Percentiles rank a stretch among this genome's conserved stretches.
phyloP scores from a whole-genome alignment of 495 filamentous ascomycete species.

The Tuber indicum region DNA sequence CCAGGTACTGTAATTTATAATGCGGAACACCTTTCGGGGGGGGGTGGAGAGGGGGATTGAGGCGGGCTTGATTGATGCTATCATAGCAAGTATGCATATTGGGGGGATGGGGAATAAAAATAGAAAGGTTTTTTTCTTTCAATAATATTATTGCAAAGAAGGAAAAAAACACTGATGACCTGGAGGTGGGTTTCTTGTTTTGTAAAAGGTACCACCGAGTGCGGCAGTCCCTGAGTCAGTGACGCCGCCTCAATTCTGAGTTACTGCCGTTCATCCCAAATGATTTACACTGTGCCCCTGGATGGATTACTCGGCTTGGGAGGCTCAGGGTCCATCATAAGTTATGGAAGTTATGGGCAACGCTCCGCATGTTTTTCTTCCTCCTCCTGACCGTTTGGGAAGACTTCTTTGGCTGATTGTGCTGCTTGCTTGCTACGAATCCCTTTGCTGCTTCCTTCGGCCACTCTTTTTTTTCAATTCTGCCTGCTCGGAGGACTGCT shows the following conservation, averaged over 20 bases:
- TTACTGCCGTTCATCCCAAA: background rate
- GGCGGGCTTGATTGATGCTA: background rate
- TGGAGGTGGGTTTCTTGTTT: background rate
- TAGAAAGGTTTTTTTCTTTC: background rate
- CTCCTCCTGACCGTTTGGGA: constrained; percentile 3
- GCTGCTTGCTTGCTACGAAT: background rate
- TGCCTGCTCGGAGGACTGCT: background rate
- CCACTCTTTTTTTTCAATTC: background rate
- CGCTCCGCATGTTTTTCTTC: background rate
- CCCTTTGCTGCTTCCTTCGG: background rate
- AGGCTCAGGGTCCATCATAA: background rate
- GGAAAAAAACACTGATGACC: background rate
- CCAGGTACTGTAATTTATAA: background rate
- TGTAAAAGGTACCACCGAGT: background rate
- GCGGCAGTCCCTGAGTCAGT: constrained; percentile 2
- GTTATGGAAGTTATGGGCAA: background rate
- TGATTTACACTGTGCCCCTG: background rate
- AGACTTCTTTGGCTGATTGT: background rate
- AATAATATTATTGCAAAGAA: background rate
- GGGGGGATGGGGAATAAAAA: background rate
- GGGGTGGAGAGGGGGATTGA: background rate
- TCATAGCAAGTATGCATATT: background rate
- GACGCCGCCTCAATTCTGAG: background rate
- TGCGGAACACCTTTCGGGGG: background rate
- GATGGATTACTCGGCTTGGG: background rate